Base-by-base conservation (phyloP, 1,284 basidiomycete genomes). In the Rhodotorula sp. region DNA sequence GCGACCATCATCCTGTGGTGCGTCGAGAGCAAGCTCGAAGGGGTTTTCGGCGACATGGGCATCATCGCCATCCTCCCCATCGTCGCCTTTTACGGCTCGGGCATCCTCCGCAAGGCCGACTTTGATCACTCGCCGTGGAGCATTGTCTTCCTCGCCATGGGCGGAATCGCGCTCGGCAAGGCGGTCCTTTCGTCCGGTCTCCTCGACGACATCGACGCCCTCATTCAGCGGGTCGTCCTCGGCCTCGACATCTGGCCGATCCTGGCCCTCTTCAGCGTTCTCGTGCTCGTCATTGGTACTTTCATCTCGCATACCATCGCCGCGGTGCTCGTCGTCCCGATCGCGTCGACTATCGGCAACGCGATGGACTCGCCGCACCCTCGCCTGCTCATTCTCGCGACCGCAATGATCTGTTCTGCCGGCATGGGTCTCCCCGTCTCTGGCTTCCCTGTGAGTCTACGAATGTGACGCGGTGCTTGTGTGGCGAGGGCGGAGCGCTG, bases 401-500 rank as follows among this genome's bases (percentile, higher is more conserved):
- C 94, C 15, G 93, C 88, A 3, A 84, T 99, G 72, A 91, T 97
- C 68, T 97, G 95, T 78, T 95, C 92, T 45, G 86, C 93, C 5
- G 97, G 95, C 1, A 99, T 99, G 95, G 97, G 95, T 10, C 90
- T 99, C 85, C 95, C 95, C 5, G 94, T 98, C 49, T 94, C 91
- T 70, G 95, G 95, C 10, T 98, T 99, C 84, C 95, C 95, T 0
- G 57, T 48, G 7, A n/a, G 50, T 60, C 18, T n/a, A 6, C 18
- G 19, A 52, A 19, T 43, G 23, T 12, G 5, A 1, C 23, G 21
- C 21, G 15, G 26, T 10, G 15, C n/a, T 28, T 34, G 3, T 45
- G 57, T 65, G 56, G 45, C 15, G 56, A 18, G 16, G 31, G 23
- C 38, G 38, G 38, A 43, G 10, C 10, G 38, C 52, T 31, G 28